Evolutionary conservation across 257 asterid species (phyloP).

Genomic region (Plantago major): DNA sequence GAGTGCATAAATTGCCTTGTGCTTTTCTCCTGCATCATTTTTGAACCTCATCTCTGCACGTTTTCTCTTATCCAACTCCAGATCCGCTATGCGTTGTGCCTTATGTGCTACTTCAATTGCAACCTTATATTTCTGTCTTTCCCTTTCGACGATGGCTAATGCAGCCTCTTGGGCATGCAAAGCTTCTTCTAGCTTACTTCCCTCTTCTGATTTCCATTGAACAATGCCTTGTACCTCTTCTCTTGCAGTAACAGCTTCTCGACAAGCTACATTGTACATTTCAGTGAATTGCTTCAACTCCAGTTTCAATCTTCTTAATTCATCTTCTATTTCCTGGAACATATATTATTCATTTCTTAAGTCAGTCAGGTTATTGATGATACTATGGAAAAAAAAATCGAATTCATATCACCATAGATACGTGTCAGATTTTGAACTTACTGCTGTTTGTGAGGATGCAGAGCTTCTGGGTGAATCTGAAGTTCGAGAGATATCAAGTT

Average conservation of each 20-base stretch:
- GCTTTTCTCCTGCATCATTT: conserved; percentile 54
- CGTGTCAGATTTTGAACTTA: conserved; percentile 19
- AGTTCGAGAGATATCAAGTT: conserved; percentile 23
- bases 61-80: conserved; percentile 60
- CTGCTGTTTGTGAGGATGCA: conserved; percentile 33
- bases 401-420: neutral
- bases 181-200: conserved; percentile 38
- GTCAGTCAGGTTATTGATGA: too few relatives aligned
- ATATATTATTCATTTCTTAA: neutral
- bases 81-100: conserved; percentile 67
- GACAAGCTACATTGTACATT: conserved; percentile 52
- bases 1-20: conserved; percentile 56
- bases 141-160: conserved; percentile 50
- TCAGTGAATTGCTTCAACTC: conserved; percentile 60
- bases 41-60: conserved; percentile 49
- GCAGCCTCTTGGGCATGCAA: conserved; percentile 43
- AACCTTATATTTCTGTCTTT: conserved; percentile 65
- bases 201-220: conserved; percentile 40
- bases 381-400: too few relatives aligned
- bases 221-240: conserved; percentile 41
- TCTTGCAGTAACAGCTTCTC: conserved; percentile 37
- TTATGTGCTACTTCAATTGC: conserved; percentile 72
- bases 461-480: conserved; percentile 32
- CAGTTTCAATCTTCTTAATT: conserved; percentile 54
- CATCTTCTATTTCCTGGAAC: conserved; percentile 64